These are phyloP conservation scores for Zygosaccharomyces gambellarensis DNA, from an alignment of 805 yeast species.

Conservation along the genomic window DNA sequence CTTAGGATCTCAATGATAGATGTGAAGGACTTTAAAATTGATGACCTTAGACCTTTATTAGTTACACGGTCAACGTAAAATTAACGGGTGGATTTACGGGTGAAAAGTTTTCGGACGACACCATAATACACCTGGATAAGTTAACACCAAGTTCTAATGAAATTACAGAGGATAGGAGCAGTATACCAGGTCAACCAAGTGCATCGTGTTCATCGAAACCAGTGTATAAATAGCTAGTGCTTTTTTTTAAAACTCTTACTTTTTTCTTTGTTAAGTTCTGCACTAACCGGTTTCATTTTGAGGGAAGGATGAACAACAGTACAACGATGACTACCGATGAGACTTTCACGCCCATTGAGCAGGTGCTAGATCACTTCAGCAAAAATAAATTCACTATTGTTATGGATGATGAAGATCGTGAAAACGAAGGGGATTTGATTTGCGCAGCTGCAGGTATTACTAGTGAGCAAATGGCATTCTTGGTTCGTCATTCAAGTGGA, in stretches of 20 bases:
- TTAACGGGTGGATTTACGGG: neutral
- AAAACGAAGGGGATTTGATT: constrained; percentile 95
- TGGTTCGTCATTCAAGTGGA: constrained; percentile 83
- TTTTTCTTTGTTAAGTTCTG: neutral
- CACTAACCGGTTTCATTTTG: neutral
- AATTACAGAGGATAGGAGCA: neutral
- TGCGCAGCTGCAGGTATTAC: constrained; percentile 83
- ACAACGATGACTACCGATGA: constrained; percentile 3
- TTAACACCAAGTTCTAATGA: neutral
- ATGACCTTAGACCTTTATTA: neutral
- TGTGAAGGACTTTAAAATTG: neutral
- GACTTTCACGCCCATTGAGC: constrained; percentile 25
- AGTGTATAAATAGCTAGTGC: neutral
- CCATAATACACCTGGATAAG: neutral
- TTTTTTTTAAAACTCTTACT: neutral
- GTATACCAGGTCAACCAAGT: neutral
- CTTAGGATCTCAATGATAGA: neutral
- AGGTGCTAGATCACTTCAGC: constrained; percentile 32
- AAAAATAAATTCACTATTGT: constrained; percentile 68
- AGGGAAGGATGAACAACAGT: neutral
- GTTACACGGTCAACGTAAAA: neutral
- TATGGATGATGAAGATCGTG: constrained; percentile 95
- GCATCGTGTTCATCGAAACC: neutral
- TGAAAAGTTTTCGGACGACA: neutral
- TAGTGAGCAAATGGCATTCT: constrained; percentile 85